Conservation (phyloP, 1,139 yeast species). For the Suhomyces kunorum region DNA sequence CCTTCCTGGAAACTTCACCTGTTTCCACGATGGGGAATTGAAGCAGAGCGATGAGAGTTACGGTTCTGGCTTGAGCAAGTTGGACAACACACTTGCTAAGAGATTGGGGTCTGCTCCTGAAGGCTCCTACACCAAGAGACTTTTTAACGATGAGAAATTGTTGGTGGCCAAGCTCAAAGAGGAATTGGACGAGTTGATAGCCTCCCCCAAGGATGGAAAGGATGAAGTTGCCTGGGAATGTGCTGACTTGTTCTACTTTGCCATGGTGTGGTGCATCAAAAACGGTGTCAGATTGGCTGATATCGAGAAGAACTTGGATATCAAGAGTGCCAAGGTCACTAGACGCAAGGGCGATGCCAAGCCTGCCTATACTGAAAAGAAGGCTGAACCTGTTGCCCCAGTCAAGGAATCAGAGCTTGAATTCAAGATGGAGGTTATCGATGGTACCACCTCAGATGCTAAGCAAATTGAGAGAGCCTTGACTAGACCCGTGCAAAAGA, state of each 20-base stretch:
- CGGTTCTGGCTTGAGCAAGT: conserved; percentile 59
- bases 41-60: conserved; percentile 41
- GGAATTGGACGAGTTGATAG: conserved; percentile 94
- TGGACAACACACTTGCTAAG: conserved; percentile 64
- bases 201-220: conserved; percentile 55
- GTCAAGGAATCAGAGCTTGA: conserved; percentile 20
- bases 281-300: conserved; percentile 78
- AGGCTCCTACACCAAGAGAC: conserved; percentile 89
- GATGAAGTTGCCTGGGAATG: conserved; percentile 93
- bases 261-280: conserved; percentile 81
- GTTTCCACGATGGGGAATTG: conserved; percentile 58
- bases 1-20: conserved; percentile 66
- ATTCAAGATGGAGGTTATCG: conserved; percentile 65
- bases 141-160: conserved; percentile 74
- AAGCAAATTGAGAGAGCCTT: conserved; percentile 58
- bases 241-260: conserved; percentile 91
- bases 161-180: conserved; percentile 87
- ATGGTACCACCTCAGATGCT: conserved; percentile 42
- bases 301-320: conserved; percentile 79
- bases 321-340: conserved; percentile 82
- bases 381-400: conserved; percentile 12
- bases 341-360: conserved; percentile 97
- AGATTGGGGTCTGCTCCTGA: conserved; percentile 69
- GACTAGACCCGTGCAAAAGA: conserved; percentile 87
- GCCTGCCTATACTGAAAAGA: conserved; percentile 55